These are phyloP conservation scores for Colletotrichum musae DNA, from an alignment of 2,329 filamentous ascomycete genomes.

Conservation along the genomic window DNA sequence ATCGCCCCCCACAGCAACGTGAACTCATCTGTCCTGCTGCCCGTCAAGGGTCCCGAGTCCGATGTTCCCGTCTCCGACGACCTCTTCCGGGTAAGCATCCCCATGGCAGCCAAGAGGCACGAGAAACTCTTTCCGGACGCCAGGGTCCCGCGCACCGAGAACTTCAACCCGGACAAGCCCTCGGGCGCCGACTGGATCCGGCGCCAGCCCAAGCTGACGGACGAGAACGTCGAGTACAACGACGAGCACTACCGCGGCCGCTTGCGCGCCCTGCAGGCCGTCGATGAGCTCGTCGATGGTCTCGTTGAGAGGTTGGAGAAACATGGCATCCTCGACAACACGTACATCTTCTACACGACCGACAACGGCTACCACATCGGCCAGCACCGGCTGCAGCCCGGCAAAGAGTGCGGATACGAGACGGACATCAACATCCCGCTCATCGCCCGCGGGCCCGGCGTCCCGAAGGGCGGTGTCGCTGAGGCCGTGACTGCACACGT, in stretches of 20 bases:
- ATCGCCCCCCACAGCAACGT: conserved; percentile 51
- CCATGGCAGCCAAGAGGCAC: conserved; percentile 66
- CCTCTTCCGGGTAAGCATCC: conserved; percentile 45
- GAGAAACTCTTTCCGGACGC: conserved; percentile 71
- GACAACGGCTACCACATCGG: conserved; percentile 70
- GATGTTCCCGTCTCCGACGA: conserved; percentile 70
- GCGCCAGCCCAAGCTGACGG: conserved; percentile 52
- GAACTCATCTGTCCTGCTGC: conserved; percentile 56
- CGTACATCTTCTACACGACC: conserved; percentile 67
- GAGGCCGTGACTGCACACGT: conserved; percentile 64
- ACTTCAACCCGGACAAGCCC: conserved; percentile 73
- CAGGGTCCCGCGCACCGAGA: conserved; percentile 72
- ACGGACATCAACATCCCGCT: conserved; percentile 67
- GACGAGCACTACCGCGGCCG: conserved; percentile 58
- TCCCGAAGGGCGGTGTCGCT: conserved; percentile 54
- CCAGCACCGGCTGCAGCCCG: conserved; percentile 66
- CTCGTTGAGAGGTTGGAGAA: conserved; percentile 53
- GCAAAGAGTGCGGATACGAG: conserved; percentile 66
- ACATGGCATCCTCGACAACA: conserved; percentile 54
- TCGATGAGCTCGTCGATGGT: conserved; percentile 61
- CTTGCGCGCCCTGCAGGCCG: conserved; percentile 59
- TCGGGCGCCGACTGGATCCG: conserved; percentile 62
- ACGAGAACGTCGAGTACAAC: conserved; percentile 51
- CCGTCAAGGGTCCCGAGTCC: conserved; percentile 69
- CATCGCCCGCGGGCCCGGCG: conserved; percentile 63